Evolutionary conservation across 345 rosid genomes (phyloP), one percentile per base, ranked within the genome.

Genomic region (Camelina laxa): DNA sequence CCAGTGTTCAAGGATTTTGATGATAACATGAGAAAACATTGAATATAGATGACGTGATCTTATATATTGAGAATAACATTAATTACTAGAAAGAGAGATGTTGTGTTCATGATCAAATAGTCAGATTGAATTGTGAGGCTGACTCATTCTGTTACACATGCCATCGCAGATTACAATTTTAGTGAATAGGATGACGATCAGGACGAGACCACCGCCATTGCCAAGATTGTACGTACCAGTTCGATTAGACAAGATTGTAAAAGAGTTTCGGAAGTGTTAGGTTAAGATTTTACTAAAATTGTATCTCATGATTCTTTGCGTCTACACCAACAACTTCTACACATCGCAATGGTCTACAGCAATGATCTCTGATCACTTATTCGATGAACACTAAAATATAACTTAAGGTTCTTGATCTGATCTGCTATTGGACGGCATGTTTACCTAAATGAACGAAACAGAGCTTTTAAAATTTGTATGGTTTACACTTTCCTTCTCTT

Each of bases 401-500:
- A 17, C 10, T 7, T 47, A 47, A 30, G 45, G 6, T 56, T 36
- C 19, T 65, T 56, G 19, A 58, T 57, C 22, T 48, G 17, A 67
- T 38, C 13, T 21, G 39, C 60, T 48, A 58, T 59, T 14, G 42
- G 48, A 36, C 22, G 57, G n/a, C 48, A 22, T 36, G 0, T 49
- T 59, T 15, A 24, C 9, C 55, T 45, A 41, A 14, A 39, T 9
- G 4, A 60, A 68, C n/a, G 8, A 75, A 67, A 60, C 21, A 42
- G 50, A 38, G 31, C 8, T 11, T 16, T 67, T 30, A 13, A 11
- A 20, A 8, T 12, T 33, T 72, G 67, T 70, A 56, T 63, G 31
- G 74, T 70, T 85, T 84, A 94, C 80, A 72, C 78, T 86, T 85
- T 91, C 78, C 92, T 89, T 84, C 94, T 90, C 83, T 86, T 94